A percentile compares a stretch with the other conserved stretches of the same genome.
Conservation (phyloP, 2,329 filamentous ascomycete species). For the Alternaria conjuncta region DNA sequence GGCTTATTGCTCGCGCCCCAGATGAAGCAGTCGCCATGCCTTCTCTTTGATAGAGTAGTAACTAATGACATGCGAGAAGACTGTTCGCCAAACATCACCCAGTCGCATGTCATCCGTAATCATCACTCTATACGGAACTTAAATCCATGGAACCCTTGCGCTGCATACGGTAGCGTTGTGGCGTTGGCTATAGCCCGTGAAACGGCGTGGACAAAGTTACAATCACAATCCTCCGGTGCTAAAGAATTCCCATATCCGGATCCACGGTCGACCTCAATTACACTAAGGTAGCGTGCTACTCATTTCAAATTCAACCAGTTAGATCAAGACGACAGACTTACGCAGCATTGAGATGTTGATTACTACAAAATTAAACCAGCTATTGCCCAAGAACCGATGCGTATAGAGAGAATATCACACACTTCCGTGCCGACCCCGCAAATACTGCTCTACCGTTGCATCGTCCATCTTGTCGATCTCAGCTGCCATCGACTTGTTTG, state of each 20-base stretch:
- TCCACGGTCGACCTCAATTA: neutral
- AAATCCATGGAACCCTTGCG: neutral
- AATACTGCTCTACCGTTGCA: constrained; percentile 27
- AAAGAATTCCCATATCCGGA: neutral
- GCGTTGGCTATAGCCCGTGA: neutral
- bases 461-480: constrained; percentile 35
- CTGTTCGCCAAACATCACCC: neutral
- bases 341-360: neutral
- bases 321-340: neutral
- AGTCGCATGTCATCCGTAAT: neutral
- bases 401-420: neutral
- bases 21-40: constrained; percentile 59
- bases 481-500: constrained; percentile 17
- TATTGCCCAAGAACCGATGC: neutral
- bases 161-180: neutral
- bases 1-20: neutral
- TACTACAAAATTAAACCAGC: neutral
- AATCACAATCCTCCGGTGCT: neutral
- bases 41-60: constrained; percentile 39
- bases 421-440: constrained; percentile 28
- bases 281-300: constrained; percentile 13
- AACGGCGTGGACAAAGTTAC: neutral
- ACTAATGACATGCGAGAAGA: neutral
- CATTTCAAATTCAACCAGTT: constrained; percentile 2
- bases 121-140: neutral